These are phyloP conservation scores for Rubia yunnanensis DNA, from an alignment of 257 asterid species.

Conservation along the genomic window DNA sequence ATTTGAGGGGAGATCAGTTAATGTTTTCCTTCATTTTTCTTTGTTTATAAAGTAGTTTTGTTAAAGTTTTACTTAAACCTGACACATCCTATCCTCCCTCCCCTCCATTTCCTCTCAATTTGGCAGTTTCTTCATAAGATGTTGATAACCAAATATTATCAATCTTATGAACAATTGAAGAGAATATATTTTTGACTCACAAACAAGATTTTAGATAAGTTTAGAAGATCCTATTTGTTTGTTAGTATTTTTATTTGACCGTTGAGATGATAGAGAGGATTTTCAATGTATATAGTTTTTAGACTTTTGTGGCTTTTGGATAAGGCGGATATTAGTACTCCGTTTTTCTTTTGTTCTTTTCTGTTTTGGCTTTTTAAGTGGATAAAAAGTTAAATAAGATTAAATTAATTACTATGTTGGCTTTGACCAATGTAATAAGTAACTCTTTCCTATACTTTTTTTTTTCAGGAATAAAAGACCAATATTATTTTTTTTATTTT, in stretches of 20 bases:
- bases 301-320: neutral
- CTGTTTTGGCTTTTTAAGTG: neutral
- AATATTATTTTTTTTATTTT: no score
- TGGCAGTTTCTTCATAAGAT: neutral
- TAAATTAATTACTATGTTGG: no score
- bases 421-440: no score
- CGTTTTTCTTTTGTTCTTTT: neutral
- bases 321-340: neutral
- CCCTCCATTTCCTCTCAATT: neutral
- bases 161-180: neutral
- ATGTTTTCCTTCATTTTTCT: no score
- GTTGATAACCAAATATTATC: neutral
- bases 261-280: slow-evolving; percentile 1
- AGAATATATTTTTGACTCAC: neutral
- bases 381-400: neutral
- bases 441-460: no score
- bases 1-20: no score
- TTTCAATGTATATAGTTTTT: neutral
- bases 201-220: slow-evolving; percentile 13
- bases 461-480: no score
- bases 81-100: no score
- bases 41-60: no score
- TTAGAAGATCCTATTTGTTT: slow-evolving; percentile 10
- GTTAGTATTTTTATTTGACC: neutral
- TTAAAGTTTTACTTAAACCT: no score